These are phyloP conservation scores for Arthrobotrys entomopaga DNA, from an alignment of 2,329 filamentous ascomycete species.

Conservation along the genomic window DNA sequence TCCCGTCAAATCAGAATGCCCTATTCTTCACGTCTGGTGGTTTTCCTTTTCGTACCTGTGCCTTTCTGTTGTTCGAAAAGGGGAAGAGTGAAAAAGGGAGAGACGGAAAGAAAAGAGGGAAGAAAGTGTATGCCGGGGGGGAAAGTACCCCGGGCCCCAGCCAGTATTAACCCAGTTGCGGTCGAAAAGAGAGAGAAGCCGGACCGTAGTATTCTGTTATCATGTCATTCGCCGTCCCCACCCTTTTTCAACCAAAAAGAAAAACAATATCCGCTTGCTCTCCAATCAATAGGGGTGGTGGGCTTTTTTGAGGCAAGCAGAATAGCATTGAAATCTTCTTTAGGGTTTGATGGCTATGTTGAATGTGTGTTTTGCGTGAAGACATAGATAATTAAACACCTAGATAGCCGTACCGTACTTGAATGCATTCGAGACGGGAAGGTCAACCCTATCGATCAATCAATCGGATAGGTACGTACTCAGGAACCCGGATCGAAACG, in stretches of 20 bases:
- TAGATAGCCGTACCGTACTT: neutral
- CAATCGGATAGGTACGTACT: neutral
- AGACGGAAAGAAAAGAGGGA: constrained; percentile 21
- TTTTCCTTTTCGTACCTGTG: no score
- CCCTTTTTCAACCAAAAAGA: neutral
- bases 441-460: constrained; percentile 13
- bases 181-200: neutral
- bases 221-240: constrained; percentile 15
- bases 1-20: constrained; percentile 19
- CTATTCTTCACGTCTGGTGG: neutral
- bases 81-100: constrained; percentile 30
- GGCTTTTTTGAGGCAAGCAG: no score
- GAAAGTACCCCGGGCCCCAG: constrained; percentile 18
- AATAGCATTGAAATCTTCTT: no score
- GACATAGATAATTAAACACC: no score
- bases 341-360: no score
- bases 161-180: constrained; percentile 2
- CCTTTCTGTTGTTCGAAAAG: neutral
- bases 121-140: neutral
- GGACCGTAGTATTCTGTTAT: no score
- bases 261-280: neutral
- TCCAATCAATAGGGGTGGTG: constrained; percentile 48
- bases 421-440: constrained; percentile 15
- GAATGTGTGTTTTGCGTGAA: no score
- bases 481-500: no score